Percentiles rank a stretch among this genome's conserved stretches.
Conservation (phyloP, 352 stramenopile species). For the Phytophthora quininea region DNA sequence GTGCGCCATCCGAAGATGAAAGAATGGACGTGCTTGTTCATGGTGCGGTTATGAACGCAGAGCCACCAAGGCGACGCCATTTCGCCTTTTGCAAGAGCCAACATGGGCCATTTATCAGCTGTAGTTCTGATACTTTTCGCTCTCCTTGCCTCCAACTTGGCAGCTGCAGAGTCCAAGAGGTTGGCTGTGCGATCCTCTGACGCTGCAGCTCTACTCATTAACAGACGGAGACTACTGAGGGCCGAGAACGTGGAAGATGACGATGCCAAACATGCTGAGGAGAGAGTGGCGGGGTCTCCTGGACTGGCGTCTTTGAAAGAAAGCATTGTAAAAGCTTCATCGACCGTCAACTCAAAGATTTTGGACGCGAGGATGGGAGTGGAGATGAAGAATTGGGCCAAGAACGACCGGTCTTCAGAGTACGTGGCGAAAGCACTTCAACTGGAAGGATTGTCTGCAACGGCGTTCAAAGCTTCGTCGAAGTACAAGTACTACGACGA, state of each 20-base stretch:
- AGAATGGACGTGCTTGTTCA: too few relatives aligned
- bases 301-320: not conserved
- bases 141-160: too few relatives aligned
- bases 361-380: not conserved
- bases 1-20: too few relatives aligned
- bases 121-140: too few relatives aligned
- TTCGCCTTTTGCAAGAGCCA: not conserved
- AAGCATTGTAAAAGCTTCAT: too few relatives aligned
- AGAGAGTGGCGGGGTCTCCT: not conserved
- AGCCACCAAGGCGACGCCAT: too few relatives aligned
- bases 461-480: slow-evolving; percentile 9
- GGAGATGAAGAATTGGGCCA: slow-evolving; percentile 5
- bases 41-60: too few relatives aligned
- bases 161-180: not conserved
- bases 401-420: not conserved
- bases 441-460: not conserved
- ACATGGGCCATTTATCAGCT: not conserved
- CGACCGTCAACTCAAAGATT: too few relatives aligned
- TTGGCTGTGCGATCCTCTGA: not conserved
- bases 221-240: not conserved
- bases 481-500: slow-evolving; percentile 21
- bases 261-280: not conserved
- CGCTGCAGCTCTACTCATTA: not conserved
- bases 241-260: not conserved
- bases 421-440: slow-evolving; percentile 11